Evolutionary conservation across 2,329 filamentous ascomycete genomes (phyloP), one percentile per base, ranked within the genome.

Genomic region (Truncatella angustata): DNA sequence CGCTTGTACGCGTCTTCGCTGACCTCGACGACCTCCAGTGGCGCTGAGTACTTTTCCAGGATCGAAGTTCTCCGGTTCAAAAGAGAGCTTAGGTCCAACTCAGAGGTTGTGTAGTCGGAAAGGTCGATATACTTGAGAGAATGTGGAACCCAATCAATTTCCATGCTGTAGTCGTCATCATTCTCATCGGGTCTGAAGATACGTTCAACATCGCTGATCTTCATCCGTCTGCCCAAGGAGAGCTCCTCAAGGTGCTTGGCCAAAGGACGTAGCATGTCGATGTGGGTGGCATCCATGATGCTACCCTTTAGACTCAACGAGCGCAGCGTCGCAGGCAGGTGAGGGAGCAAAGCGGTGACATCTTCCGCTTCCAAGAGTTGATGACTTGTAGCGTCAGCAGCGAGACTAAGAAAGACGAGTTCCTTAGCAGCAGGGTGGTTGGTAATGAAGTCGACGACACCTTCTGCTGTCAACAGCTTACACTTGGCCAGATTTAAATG

Each of bases 401-500:
- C 79, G 7, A 93, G 75, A 66, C 89, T 92, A 54, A 94, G 75
- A 60, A 86, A 91, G 28, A 87, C 78, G 23, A 94, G 75, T 3
- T 74, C 75, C 53, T 75, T 79, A 39, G 84, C 85, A 3, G 89
- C 85, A 1, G 88, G 86, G 63, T 93, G 89, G 24, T 79, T 81
- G 12, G 80, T 77, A 54, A 93, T 69, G 64, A 93, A 92, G 52
- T 86, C 76, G 55, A 91, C 82, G 14, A 93, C 81, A 7, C 73
- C 80, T 12, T 81, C 73, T 1, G 88, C 84, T 9, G 82, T 82
- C 49, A 94, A 76, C 49, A 83, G 78, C 49, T 82, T 84, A 74
- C 90, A 93, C 69, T 88, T 90, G 56, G 87, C 84, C 43, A 94
- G 72, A 63, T 91, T 92, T 50, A 94, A 73, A 65, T 94, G 90